phyloP scores from a whole-genome alignment of 2,329 filamentous ascomycete species.

The Ophiocordyceps camponoti-saundersi region DNA sequence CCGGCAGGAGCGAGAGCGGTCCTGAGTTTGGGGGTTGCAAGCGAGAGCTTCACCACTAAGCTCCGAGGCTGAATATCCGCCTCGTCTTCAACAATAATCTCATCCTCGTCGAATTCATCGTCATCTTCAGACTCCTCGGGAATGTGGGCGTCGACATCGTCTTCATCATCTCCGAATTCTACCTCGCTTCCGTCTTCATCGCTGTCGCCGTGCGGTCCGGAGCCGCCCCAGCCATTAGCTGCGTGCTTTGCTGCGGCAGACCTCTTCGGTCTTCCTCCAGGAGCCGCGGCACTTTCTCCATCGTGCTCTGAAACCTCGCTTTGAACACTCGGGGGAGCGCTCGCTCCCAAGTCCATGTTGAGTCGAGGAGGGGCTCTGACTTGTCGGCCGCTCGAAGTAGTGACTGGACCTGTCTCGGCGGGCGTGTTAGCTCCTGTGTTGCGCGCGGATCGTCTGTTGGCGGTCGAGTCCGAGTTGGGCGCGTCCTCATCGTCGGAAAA shows the following conservation, averaged over 20 bases:
- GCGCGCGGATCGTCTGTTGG: slow-evolving; percentile 49
- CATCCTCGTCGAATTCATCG: slow-evolving; percentile 37
- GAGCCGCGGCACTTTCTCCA: slow-evolving; percentile 22
- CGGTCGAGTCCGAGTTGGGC: slow-evolving; percentile 45
- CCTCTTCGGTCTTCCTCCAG: slow-evolving; percentile 30
- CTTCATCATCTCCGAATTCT: slow-evolving; percentile 60
- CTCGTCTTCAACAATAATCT: slow-evolving; percentile 36
- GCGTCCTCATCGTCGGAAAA: slow-evolving; percentile 80
- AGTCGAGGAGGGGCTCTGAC: slow-evolving; percentile 52
- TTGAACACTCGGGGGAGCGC: slow-evolving; percentile 26
- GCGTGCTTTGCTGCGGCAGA: slow-evolving; percentile 31
- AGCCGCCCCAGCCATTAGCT: slow-evolving; percentile 29
- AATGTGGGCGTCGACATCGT: slow-evolving; percentile 51
- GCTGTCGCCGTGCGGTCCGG: slow-evolving; percentile 18
- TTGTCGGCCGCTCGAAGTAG: slow-evolving; percentile 79
- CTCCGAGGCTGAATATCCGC: slow-evolving; percentile 33
- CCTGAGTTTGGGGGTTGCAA: slow-evolving; percentile 24
- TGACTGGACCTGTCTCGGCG: slow-evolving; percentile 43
- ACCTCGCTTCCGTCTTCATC: slow-evolving; percentile 58
- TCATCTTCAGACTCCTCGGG: slow-evolving; percentile 43
- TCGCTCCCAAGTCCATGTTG: slow-evolving; percentile 42
- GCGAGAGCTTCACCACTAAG: slow-evolving; percentile 57
- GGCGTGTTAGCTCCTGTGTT: slow-evolving; percentile 61
- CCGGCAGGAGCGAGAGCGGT: slow-evolving; percentile 11
- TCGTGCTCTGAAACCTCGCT: slow-evolving; percentile 24